A percentile compares a stretch with the other conserved stretches of the same genome.
These are phyloP conservation scores for Pythium periplocum DNA, from an alignment of 352 stramenopile species.

Conservation along the genomic window DNA sequence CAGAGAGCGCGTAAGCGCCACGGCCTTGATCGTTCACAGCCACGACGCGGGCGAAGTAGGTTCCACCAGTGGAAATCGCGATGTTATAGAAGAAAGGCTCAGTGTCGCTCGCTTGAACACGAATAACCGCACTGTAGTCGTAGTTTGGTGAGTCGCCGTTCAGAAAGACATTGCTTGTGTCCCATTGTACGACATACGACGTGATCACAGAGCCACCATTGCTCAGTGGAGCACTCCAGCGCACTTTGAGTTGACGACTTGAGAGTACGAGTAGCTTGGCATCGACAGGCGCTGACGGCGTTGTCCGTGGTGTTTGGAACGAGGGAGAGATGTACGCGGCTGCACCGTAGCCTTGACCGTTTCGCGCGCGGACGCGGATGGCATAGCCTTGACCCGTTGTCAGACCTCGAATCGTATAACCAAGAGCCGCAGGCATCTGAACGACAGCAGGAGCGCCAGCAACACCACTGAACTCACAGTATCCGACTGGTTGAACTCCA, in stretches of 20 bases:
- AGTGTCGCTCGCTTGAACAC: conserved; percentile 25
- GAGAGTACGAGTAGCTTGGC: conserved; percentile 58
- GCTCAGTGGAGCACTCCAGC: conserved; percentile 53
- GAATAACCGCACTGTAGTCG: conserved; percentile 41
- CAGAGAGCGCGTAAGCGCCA: conserved; percentile 37
- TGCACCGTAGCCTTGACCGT: conserved; percentile 51
- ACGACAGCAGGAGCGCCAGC: conserved; percentile 32
- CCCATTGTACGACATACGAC: conserved; percentile 93
- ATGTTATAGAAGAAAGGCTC: conserved; percentile 92
- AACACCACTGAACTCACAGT: conserved; percentile 55
- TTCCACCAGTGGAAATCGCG: conserved; percentile 39
- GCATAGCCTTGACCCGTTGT: conserved; percentile 55
- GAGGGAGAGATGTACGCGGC: conserved; percentile 36
- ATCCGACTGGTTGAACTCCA: conserved; percentile 71
- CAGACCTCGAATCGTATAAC: conserved; percentile 39
- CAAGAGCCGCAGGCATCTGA: conserved; percentile 16
- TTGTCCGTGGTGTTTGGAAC: conserved; percentile 53
- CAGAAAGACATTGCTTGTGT: conserved; percentile 58
- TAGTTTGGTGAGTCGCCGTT: conserved; percentile 76
- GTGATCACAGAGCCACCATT: conserved; percentile 72
- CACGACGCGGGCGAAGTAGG: conserved; percentile 88
- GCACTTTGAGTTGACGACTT: conserved; percentile 67
- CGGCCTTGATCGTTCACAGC: conserved; percentile 90
- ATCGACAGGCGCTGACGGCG: conserved; percentile 24
- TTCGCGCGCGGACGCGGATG: conserved; percentile 60